Percentiles rank a stretch among this genome's conserved stretches.
phyloP scores from a whole-genome alignment of 306 rosid genomes.

The Begonia loranthoides region DNA sequence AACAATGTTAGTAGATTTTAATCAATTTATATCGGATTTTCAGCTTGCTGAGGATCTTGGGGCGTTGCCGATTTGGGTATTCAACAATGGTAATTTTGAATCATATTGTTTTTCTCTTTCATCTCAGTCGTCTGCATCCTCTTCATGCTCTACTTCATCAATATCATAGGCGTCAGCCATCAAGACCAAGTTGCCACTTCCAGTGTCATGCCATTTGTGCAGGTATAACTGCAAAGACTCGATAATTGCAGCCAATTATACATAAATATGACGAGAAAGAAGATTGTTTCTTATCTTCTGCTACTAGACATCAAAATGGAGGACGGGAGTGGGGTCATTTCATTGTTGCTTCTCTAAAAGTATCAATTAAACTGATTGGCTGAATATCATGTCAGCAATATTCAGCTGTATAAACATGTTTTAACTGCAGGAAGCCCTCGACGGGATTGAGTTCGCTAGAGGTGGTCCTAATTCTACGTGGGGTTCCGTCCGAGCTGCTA shows the following conservation, averaged over 20 bases:
- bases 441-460: conserved; percentile 80
- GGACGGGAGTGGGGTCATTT: too few relatives aligned
- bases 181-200: conserved; percentile 53
- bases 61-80: conserved; percentile 81
- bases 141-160: conserved; percentile 1
- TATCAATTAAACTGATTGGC: too few relatives aligned
- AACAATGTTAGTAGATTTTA: neutral
- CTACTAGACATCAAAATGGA: neutral
- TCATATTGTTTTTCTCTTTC: conserved; percentile 5
- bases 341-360: too few relatives aligned
- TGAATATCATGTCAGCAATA: too few relatives aligned
- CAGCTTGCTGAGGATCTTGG: conserved; percentile 90
- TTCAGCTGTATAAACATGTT: neutral
- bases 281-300: neutral
- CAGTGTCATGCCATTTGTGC: conserved; percentile 47
- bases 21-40: conserved; percentile 1
- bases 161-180: conserved; percentile 66
- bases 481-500: conserved; percentile 60
- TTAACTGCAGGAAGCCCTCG: conserved; percentile 74
- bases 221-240: conserved; percentile 25
- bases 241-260: neutral
- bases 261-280: neutral
- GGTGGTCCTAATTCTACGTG: conserved; percentile 49
- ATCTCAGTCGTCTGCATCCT: conserved; percentile 3
- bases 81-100: conserved; percentile 62